phyloP scores from a whole-genome alignment of 176 grass and related monocot species.

The Oryza punctata region DNA sequence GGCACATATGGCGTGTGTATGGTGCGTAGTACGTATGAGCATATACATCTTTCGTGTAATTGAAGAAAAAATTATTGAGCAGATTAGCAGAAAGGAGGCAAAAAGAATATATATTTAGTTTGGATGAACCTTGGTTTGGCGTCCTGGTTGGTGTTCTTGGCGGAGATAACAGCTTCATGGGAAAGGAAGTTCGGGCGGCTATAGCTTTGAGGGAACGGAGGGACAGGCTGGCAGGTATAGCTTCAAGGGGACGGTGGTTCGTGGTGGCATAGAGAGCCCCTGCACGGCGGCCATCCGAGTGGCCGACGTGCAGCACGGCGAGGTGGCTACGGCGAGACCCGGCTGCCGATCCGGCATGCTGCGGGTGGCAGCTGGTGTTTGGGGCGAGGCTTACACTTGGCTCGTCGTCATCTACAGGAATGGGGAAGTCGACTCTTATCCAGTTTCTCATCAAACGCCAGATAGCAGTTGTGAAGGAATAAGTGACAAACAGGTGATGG shows the following conservation, averaged over 20 bases:
- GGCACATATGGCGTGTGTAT: too few species aligned
- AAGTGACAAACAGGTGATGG: too few species aligned
- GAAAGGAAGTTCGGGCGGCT: too few species aligned
- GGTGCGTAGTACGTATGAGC: too few species aligned
- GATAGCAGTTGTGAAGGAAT: too few species aligned
- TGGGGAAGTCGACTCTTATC: too few species aligned
- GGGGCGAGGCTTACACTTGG: not conserved
- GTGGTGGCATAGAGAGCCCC: not conserved
- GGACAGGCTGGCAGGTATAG: not conserved
- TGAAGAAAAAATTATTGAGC: too few species aligned
- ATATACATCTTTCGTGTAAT: too few species aligned
- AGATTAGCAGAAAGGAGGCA: too few species aligned
- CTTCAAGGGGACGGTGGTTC: not conserved
- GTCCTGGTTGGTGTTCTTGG: not conserved
- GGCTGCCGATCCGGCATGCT: not conserved
- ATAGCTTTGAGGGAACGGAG: not conserved
- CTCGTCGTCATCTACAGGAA: too few species aligned
- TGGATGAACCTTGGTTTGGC: slow-evolving; percentile 10
- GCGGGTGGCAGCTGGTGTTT: not conserved
- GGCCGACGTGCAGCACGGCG: not conserved
- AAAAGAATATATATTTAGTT: too few species aligned
- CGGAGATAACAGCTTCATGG: not conserved
- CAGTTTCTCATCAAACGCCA: too few species aligned
- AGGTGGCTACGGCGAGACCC: not conserved
- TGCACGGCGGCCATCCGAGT: not conserved